Conservation (phyloP, 2,329 filamentous ascomycete species). For the Beauveria rudraprayagi region DNA sequence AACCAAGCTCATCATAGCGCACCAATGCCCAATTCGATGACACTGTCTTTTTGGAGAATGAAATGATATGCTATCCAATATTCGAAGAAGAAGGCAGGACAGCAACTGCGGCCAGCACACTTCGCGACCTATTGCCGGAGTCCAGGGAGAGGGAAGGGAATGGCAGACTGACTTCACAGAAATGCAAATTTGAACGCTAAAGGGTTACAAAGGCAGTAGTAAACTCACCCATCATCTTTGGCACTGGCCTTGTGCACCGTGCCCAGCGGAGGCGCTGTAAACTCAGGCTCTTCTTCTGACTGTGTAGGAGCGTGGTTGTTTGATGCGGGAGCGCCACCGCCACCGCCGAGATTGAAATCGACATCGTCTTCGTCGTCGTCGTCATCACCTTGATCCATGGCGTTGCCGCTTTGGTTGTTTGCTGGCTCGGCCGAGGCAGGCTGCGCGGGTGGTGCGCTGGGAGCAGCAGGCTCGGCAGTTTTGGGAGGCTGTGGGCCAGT, state of each 20-base stretch:
- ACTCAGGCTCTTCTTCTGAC: constrained; percentile 17
- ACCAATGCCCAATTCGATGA: neutral
- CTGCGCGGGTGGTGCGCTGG: constrained; percentile 16
- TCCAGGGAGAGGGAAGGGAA: neutral
- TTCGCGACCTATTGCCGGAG: neutral
- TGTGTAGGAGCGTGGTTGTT: constrained; percentile 20
- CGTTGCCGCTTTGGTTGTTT: constrained; percentile 30
- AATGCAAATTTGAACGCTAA: neutral
- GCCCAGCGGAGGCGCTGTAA: constrained; percentile 27
- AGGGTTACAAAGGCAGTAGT: neutral
- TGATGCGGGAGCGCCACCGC: constrained; percentile 33
- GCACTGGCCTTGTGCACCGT: constrained; percentile 55
- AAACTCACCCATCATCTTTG: constrained; percentile 38
- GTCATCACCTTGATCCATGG: constrained; percentile 42
- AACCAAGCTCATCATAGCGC: neutral
- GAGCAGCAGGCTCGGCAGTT: constrained; percentile 2
- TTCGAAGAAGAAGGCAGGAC: neutral
- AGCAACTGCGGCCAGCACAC: neutral
- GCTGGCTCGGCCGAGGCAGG: constrained; percentile 23
- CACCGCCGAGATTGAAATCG: constrained; percentile 51
- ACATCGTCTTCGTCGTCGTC: constrained; percentile 35
- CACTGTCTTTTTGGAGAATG: neutral
- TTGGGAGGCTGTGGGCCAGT: constrained; percentile 18
- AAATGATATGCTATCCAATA: neutral
- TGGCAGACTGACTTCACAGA: neutral